Percentiles rank a stretch among this genome's conserved stretches.
Evolutionary conservation across 73 alveolate species (phyloP).

Genomic region (Halteria grandinella): DNA sequence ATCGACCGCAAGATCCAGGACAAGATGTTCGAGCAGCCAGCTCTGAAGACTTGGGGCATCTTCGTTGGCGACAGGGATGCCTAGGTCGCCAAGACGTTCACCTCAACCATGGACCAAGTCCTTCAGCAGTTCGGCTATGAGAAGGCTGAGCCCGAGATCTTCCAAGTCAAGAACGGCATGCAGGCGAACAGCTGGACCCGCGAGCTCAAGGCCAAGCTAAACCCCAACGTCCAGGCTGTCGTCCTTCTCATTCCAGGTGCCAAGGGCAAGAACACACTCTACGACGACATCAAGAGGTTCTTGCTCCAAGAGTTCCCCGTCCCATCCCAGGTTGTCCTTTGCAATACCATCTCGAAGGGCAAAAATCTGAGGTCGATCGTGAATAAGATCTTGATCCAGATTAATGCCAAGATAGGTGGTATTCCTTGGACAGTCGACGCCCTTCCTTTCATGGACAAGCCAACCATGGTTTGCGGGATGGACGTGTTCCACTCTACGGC

Average conservation of each 20-base stretch:
- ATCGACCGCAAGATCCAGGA: slow-evolving; percentile 66
- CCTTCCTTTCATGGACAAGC: slow-evolving; percentile 83
- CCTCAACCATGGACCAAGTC: slow-evolving; percentile 40
- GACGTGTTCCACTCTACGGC: slow-evolving; percentile 76
- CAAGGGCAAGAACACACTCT: slow-evolving; percentile 83
- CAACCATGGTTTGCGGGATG: slow-evolving; percentile 90
- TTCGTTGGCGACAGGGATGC: slow-evolving; percentile 68
- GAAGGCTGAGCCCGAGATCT: slow-evolving; percentile 45
- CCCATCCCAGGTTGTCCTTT: slow-evolving; percentile 89
- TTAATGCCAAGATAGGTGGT: slow-evolving; percentile 95
- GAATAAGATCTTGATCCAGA: slow-evolving; percentile 89
- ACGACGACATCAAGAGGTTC: slow-evolving; percentile 87
- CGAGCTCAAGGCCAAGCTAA: slow-evolving; percentile 52
- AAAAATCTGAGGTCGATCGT: slow-evolving; percentile 88
- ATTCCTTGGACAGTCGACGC: slow-evolving; percentile 96
- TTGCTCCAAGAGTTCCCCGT: slow-evolving; percentile 79
- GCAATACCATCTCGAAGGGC: slow-evolving; percentile 79
- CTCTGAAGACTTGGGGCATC: slow-evolving; percentile 73
- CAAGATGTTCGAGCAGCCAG: slow-evolving; percentile 72
- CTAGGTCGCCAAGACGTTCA: slow-evolving; percentile 44
- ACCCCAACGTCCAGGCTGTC: slow-evolving; percentile 58
- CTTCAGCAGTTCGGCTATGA: slow-evolving; percentile 36
- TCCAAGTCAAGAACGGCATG: slow-evolving; percentile 33
- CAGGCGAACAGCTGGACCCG: slow-evolving; percentile 32
- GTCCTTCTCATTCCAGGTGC: slow-evolving; percentile 89